Evolutionary conservation across 2,329 filamentous ascomycete species (phyloP), one percentile per base, ranked within the genome.

Genomic region (Graphium sp.): DNA sequence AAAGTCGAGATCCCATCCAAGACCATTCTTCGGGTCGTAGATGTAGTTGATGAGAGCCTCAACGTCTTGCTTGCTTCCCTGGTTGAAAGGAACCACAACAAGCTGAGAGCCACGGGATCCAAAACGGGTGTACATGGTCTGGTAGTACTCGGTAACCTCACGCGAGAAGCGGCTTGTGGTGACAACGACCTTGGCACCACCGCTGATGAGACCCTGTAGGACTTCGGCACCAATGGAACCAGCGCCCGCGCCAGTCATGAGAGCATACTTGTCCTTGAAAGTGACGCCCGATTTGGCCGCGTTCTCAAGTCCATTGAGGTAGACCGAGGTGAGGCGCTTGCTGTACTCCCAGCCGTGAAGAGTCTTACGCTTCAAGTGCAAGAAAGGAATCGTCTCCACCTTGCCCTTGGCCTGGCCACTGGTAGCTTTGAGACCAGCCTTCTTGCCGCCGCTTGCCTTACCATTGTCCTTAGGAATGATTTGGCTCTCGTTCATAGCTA

Each of bases 111-210:
- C 89, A 39, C 83, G 80, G 35, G 83, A 82, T 45, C 89, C 89
- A 45, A 80, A 93, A 35, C 85, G 80, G 37, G 85, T 80, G 54
- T 98, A 98, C 80, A 98, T 95, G 32, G 83, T 75, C 56, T 98
- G 89, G 58, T 98, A 98, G 61, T 95, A 98, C 59, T 98, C 89
- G 5, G 89, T 98, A 32, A 98, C 89, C 52, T 94, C 80, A 25
- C 84, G 81, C 11, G 89, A 98, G 64, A 89, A 98, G 41, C 89
- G 76, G 46, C 82, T 93, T 12, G 89, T 98, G 10, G 89, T 98
- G 34, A 98, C 91, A 29, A 95, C 63, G 22, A 98, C 91, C 62
- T 89, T 91, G 39, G 89, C 89, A 48, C 89, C 89, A 57, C 91
- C 89, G 46, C 83, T 92, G 53, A 98, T 84, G 37, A 98, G 66